Evolutionary conservation across 2,329 filamentous ascomycete species (phyloP), one percentile per base, ranked within the genome.

Genomic region (Penicillium sp.): DNA sequence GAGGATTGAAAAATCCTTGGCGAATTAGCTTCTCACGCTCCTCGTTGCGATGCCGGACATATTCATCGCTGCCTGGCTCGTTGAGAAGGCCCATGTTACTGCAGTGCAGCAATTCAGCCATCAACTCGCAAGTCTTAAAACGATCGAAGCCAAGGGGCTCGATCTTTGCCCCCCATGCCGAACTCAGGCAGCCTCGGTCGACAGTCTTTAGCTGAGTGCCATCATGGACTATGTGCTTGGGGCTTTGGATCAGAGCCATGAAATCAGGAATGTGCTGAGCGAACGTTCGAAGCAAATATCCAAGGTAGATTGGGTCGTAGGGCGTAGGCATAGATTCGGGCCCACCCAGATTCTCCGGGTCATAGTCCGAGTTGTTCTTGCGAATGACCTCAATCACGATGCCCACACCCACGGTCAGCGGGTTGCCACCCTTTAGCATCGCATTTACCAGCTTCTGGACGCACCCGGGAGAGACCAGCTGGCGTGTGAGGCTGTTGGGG

Each of bases 341-440:
- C 51, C 90, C 89, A 42, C 87, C 83, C 53, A 91, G 84, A 60
- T 91, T 88, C 60, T 97, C 93, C 0, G 93, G 86, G 61, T 98
- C 93, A 67, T 98, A 98, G 71, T 98, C 93, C 0, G 93, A 97
- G 69, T 98, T 98, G 72, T 98, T 98, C 75, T 98, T 98, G 53
- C 93, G 83, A 67, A 98, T 98, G 40, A 98, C 93, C 72, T 98
- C 93, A 56, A 98, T 98, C 29, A 98, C 82, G 63, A 97, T 96
- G 18, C 93, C 93, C 9, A 98, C 93, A 43, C 93, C 93, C 13
- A 97, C 95, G 0, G 92, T 97, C 50, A 98, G 74, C 5, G 93
- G 87, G 63, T 98, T 97, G 24, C 93, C 93, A 33, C 93, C 93
- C 44, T 85, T 81, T 12, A 97, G 81, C 93, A 98, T 98, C 62